These are phyloP conservation scores for Pisolithus orientalis DNA, from an alignment of 768 basidiomycete species.

Conservation along the genomic window DNA sequence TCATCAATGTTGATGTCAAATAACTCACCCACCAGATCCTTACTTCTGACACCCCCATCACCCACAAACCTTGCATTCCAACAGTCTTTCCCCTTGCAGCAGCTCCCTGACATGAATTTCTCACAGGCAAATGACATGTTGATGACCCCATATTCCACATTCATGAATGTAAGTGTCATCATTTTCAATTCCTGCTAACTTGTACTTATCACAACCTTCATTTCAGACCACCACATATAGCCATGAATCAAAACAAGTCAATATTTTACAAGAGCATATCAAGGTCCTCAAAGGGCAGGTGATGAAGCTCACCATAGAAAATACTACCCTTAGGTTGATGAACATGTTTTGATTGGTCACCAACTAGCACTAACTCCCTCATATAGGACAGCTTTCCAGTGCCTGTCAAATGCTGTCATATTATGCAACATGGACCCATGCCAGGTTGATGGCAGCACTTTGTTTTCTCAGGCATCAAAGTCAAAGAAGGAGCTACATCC, in stretches of 20 bases:
- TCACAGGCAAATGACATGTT: neutral
- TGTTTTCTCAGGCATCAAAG: neutral
- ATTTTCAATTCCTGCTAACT: too few relatives aligned
- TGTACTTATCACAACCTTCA: neutral
- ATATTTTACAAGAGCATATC: neutral
- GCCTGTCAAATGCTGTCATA: neutral
- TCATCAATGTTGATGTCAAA: neutral
- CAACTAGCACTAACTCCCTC: neutral
- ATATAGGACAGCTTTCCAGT: neutral
- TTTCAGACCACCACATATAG: neutral
- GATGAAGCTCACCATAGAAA: neutral
- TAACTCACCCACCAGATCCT: neutral
- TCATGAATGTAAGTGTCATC: neutral
- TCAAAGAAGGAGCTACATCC: neutral
- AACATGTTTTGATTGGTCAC: neutral
- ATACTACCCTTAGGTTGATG: neutral
- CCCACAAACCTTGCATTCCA: neutral
- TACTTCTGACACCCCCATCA: neutral
- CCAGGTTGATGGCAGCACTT: neutral
- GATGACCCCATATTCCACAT: neutral
- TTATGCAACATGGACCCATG: neutral
- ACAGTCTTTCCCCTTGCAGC: neutral
- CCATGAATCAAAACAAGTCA: neutral
- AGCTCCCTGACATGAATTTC: neutral
- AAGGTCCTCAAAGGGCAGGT: neutral